Evolutionary conservation across 176 grass and related monocot species (phyloP).

Genomic region (Panicum miliaceum): DNA sequence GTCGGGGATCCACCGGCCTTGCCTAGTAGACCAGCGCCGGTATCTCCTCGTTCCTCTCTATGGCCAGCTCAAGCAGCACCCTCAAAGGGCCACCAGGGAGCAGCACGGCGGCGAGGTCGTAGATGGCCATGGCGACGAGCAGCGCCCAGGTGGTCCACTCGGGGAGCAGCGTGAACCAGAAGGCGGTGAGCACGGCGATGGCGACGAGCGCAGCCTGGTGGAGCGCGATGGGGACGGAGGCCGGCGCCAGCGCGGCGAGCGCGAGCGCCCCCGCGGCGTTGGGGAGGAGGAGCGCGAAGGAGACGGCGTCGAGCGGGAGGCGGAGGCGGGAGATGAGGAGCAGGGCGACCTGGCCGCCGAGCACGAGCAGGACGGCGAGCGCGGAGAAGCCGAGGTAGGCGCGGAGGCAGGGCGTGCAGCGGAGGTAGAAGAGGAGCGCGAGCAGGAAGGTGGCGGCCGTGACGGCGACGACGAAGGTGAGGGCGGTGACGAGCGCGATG

Average conservation of each 20-base stretch:
- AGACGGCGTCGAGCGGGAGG: constrained; percentile 71
- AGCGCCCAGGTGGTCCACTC: constrained; percentile 97
- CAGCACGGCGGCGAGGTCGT: constrained; percentile 90
- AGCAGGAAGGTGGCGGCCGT: constrained; percentile 88
- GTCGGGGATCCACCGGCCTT: constrained; percentile 66
- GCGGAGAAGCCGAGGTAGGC: constrained; percentile 85
- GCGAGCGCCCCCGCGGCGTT: constrained; percentile 74
- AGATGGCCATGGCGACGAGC: constrained; percentile 79
- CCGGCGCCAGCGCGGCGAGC: constrained; percentile 56
- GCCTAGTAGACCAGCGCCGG: constrained; percentile 89
- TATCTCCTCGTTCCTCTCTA: constrained; percentile 91
- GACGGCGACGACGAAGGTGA: constrained; percentile 62
- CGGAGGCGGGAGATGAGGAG: constrained; percentile 65
- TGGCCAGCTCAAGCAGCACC: constrained; percentile 79
- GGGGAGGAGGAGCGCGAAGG: constrained; percentile 72
- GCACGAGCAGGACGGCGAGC: constrained; percentile 64
- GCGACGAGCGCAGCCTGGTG: constrained; percentile 79
- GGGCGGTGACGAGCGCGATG: constrained; percentile 63
- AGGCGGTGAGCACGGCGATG: constrained; percentile 83
- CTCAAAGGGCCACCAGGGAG: constrained; percentile 79
- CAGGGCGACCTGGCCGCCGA: constrained; percentile 73
- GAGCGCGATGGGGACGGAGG: constrained; percentile 78
- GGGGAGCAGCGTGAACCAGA: constrained; percentile 89
- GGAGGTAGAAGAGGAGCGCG: constrained; percentile 91
- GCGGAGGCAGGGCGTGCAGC: constrained; percentile 76